Evolutionary conservation across 176 grass and related monocot genomes (phyloP).

Genomic region (Carex pumila): DNA sequence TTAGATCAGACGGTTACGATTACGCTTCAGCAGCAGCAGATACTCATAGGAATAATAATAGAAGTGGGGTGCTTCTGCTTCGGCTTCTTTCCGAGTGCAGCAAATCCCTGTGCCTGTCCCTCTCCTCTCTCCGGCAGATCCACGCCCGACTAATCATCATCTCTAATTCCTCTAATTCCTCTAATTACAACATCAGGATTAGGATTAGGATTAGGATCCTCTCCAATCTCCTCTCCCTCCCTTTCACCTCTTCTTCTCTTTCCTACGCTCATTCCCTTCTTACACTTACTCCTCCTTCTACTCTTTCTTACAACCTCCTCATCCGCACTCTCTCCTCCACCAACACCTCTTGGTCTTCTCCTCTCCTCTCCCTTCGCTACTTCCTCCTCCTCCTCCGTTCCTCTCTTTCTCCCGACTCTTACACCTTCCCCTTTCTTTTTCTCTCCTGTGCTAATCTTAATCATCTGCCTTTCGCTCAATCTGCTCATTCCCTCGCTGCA

Average conservation of each 20-base stretch:
- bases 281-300: neutral
- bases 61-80: no score
- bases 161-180: no score
- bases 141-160: no score
- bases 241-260: neutral
- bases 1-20: no score
- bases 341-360: neutral
- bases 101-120: no score
- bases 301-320: slow-evolving; percentile 29
- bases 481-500: slow-evolving; percentile 11
- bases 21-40: no score
- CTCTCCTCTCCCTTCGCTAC: slow-evolving; percentile 1
- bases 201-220: no score
- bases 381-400: neutral
- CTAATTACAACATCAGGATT: no score
- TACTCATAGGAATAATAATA: no score
- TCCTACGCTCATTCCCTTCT: slow-evolving; percentile 12
- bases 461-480: neutral
- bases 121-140: no score
- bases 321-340: slow-evolving; percentile 26
- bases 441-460: slow-evolving; percentile 10
- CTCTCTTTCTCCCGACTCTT: slow-evolving; percentile 9
- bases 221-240: neutral
- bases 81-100: no score
- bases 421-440: slow-evolving; percentile 40